Conservation (phyloP, 2,329 filamentous ascomycete genomes). For the Trichoderma sp. region DNA sequence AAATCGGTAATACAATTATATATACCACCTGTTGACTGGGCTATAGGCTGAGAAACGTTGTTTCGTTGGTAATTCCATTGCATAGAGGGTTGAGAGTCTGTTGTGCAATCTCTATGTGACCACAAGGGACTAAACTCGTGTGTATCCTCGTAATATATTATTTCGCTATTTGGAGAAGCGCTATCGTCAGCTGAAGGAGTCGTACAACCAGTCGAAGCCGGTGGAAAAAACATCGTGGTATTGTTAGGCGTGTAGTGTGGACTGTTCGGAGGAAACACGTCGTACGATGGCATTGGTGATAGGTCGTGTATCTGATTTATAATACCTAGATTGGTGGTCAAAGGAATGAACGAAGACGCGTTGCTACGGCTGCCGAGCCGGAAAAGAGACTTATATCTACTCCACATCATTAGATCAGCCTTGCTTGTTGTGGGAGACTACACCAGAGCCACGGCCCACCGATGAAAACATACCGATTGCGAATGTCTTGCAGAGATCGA, state of each 20-base stretch:
- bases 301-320: not conserved
- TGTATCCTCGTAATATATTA: not conserved
- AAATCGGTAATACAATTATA: not conserved
- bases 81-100: not conserved
- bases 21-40: not conserved
- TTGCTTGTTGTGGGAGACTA: not conserved
- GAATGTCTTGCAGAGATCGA: not conserved
- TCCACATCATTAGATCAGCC: not conserved
- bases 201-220: not conserved
- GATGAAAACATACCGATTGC: not conserved
- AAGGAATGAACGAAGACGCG: not conserved
- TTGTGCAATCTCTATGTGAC: not conserved
- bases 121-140: not conserved
- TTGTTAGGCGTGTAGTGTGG: not conserved
- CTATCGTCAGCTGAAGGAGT: not conserved
- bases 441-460: not conserved
- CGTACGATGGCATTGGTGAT: not conserved
- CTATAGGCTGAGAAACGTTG: not conserved
- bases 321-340: not conserved
- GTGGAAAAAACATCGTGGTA: not conserved
- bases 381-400: not conserved
- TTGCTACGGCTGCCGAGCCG: not conserved
- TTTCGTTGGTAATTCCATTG: not conserved
- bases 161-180: not conserved
- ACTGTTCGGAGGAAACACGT: not conserved